Conservation (phyloP, 2,329 filamentous ascomycete species). For the Mycosphaerella arachidis region DNA sequence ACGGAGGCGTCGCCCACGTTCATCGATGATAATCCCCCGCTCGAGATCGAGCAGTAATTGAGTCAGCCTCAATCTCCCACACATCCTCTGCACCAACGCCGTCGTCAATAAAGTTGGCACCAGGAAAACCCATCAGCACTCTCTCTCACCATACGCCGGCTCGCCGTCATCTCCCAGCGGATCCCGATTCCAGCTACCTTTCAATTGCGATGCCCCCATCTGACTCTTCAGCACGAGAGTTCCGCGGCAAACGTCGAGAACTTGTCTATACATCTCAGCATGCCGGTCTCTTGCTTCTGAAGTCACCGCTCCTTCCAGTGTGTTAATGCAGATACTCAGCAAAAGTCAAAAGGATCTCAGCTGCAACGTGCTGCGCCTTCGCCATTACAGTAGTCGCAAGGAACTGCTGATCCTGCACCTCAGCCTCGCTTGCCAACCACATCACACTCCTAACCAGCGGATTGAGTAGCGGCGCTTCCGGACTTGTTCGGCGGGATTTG, state of each 20-base stretch:
- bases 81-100: too few relatives aligned
- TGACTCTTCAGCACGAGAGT: background rate
- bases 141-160: too few relatives aligned
- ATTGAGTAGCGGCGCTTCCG: background rate
- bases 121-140: too few relatives aligned
- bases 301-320: background rate
- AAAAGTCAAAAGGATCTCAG: background rate
- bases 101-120: too few relatives aligned
- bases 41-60: too few relatives aligned
- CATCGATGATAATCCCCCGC: too few relatives aligned
- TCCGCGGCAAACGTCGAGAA: background rate
- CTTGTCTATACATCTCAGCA: background rate
- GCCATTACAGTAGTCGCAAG: background rate
- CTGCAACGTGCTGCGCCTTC: background rate
- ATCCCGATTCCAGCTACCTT: background rate
- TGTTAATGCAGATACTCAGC: background rate
- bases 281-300: background rate
- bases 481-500: background rate
- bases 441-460: too few relatives aligned
- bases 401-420: background rate
- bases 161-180: too few relatives aligned
- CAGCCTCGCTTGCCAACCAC: background rate
- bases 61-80: too few relatives aligned
- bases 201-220: background rate
- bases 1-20: too few relatives aligned